A percentile compares a stretch with the other conserved stretches of the same genome.
Conservation (phyloP, 2,329 filamentous ascomycete species). For the Sporothrix curviconia region DNA sequence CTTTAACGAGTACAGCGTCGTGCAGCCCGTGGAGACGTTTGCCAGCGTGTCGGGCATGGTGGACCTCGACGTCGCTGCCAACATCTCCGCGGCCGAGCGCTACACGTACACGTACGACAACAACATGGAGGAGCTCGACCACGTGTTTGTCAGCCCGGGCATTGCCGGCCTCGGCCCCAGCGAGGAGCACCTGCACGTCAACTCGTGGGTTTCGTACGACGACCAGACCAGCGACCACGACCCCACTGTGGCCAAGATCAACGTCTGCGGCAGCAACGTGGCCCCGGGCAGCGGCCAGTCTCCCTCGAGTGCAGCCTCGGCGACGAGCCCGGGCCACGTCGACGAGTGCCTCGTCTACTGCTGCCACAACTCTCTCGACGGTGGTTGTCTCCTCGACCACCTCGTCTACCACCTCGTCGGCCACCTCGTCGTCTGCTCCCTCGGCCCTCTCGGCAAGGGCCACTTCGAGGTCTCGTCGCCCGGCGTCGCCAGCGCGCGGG, state of each 20-base stretch:
- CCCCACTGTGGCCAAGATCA: conserved; percentile 56
- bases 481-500: conserved; percentile 16
- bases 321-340: not conserved
- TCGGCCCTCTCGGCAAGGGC: conserved; percentile 13
- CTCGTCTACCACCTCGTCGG: not conserved
- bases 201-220: conserved; percentile 56
- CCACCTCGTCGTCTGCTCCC: conserved; percentile 2
- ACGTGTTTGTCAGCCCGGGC: conserved; percentile 58
- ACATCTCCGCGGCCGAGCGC: conserved; percentile 48
- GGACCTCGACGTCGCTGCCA: conserved; percentile 56
- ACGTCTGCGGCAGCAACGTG: conserved; percentile 42
- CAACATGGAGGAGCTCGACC: conserved; percentile 64
- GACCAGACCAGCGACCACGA: conserved; percentile 62
- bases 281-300: not conserved
- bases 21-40: conserved; percentile 52
- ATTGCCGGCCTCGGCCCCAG: conserved; percentile 33
- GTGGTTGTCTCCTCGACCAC: not conserved
- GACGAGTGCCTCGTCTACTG: not conserved
- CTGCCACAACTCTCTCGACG: conserved; percentile 1
- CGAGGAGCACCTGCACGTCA: conserved; percentile 65
- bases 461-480: conserved; percentile 13
- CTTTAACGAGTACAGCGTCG: conserved; percentile 66
- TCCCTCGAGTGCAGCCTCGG: not conserved
- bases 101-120: conserved; percentile 67
- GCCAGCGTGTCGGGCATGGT: conserved; percentile 45